phyloP scores from a whole-genome alignment of 306 rosid genomes.

The Sophora flavescens region DNA sequence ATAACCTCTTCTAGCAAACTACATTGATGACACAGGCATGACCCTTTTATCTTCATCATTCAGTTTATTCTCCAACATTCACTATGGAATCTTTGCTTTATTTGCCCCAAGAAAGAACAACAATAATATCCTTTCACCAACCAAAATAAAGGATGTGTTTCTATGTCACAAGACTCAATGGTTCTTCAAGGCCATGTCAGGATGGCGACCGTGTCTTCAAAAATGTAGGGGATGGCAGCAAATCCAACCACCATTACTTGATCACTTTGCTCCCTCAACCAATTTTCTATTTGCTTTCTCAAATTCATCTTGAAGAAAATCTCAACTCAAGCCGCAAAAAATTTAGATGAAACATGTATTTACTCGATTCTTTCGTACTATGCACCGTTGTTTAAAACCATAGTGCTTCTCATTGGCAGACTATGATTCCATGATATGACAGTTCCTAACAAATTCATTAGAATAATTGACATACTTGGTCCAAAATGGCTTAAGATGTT shows the following conservation, averaged over 20 bases:
- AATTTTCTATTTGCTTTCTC: constrained; percentile 58
- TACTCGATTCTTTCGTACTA: constrained; percentile 42
- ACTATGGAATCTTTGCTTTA: constrained; percentile 59
- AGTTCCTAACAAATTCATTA: constrained; percentile 87
- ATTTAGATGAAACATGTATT: constrained; percentile 58
- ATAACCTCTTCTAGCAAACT: constrained; percentile 60
- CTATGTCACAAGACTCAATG: constrained; percentile 78
- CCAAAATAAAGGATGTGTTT: constrained; percentile 67
- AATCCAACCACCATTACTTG: constrained; percentile 50
- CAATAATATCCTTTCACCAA: constrained; percentile 66
- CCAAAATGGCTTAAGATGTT: constrained; percentile 98
- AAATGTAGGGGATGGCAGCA: constrained; percentile 57
- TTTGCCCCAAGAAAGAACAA: constrained; percentile 62
- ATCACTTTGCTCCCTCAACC: constrained; percentile 56
- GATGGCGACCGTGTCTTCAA: constrained; percentile 55
- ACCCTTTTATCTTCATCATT: constrained; percentile 55
- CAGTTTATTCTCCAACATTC: constrained; percentile 65
- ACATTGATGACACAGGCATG: constrained; percentile 57
- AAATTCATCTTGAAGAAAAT: constrained; percentile 56
- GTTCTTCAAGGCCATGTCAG: constrained; percentile 57
- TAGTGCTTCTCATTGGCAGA: constrained; percentile 49
- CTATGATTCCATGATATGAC: constrained; percentile 97
- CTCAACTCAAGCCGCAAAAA: constrained; percentile 60
- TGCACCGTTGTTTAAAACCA: constrained; percentile 46
- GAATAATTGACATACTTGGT: constrained; percentile 87